phyloP scores from a whole-genome alignment of 202 grass and related monocot genomes.

The Panicum virgatum region DNA sequence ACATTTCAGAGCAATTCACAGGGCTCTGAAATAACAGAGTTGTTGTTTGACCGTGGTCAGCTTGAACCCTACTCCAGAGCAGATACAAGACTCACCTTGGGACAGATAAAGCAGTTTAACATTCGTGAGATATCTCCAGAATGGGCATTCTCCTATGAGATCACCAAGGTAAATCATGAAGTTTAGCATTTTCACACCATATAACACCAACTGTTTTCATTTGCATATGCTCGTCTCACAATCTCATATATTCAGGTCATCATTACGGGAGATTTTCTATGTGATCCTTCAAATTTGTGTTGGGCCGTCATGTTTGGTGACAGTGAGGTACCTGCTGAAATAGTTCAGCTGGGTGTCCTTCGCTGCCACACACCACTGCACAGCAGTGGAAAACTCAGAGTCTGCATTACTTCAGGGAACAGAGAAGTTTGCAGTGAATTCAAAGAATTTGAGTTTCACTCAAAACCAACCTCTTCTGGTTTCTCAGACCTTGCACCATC shows the following conservation, averaged over 20 bases:
- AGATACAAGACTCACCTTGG: constrained; percentile 47
- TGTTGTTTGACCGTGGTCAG: constrained; percentile 54
- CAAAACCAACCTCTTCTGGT: constrained; percentile 43
- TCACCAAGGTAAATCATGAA: constrained; percentile 71
- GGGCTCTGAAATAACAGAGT: constrained; percentile 50
- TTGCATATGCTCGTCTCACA: constrained; percentile 11
- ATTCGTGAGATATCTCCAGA: constrained; percentile 91
- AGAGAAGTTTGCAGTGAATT: constrained; percentile 89
- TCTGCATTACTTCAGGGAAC: constrained; percentile 73
- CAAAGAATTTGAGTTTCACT: constrained; percentile 83
- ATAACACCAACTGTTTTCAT: constrained; percentile 33
- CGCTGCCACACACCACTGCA: constrained; percentile 79
- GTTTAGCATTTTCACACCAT: constrained; percentile 26
- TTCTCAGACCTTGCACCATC: constrained; percentile 39
- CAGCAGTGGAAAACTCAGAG: constrained; percentile 59
- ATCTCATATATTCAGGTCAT: constrained; percentile 61
- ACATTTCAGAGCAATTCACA: constrained; percentile 44
- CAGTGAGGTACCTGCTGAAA: constrained; percentile 72
- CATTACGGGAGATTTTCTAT: constrained; percentile 90
- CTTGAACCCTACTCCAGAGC: constrained; percentile 49
- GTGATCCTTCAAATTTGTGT: constrained; percentile 49
- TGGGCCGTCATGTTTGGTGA: constrained; percentile 87
- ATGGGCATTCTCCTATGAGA: constrained; percentile 89
- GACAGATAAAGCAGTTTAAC: constrained; percentile 62
- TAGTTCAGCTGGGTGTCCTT: constrained; percentile 88